Conservation (phyloP, 768 basidiomycete species). For the Agrocybe praecox region DNA sequence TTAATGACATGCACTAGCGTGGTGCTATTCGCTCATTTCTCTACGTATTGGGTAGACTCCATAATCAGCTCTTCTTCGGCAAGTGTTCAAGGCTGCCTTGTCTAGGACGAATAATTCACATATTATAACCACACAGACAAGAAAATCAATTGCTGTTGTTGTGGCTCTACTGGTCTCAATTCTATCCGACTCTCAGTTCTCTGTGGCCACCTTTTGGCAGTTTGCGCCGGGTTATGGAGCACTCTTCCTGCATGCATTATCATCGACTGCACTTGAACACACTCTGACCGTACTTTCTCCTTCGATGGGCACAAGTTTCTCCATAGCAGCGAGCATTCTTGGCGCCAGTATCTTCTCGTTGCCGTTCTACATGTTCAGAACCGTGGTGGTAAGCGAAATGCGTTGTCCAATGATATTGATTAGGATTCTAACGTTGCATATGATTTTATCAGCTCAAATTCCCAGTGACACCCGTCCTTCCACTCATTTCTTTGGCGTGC, state of each 20-base stretch:
- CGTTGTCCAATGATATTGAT: neutral
- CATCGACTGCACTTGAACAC: slow-evolving; percentile 65
- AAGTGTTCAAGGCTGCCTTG: slow-evolving; percentile 22
- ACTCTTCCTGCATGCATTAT: slow-evolving; percentile 56
- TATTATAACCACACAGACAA: slow-evolving; percentile 36
- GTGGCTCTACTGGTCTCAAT: slow-evolving; percentile 57
- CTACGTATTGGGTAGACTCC: slow-evolving; percentile 64
- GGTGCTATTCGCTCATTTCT: slow-evolving; percentile 70
- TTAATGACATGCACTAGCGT: slow-evolving; percentile 44
- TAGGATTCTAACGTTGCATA: slow-evolving; percentile 9
- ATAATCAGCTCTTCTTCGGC: slow-evolving; percentile 47
- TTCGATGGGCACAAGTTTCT: slow-evolving; percentile 57
- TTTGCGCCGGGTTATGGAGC: slow-evolving; percentile 70
- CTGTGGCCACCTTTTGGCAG: slow-evolving; percentile 39
- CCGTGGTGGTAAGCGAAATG: slow-evolving; percentile 54
- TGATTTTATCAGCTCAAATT: slow-evolving; percentile 44
- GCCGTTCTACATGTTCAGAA: slow-evolving; percentile 64
- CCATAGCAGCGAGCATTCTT: slow-evolving; percentile 56
- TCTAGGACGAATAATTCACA: neutral
- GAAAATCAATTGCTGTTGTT: slow-evolving; percentile 48
- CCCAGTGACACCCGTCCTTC: slow-evolving; percentile 52
- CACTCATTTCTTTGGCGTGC: slow-evolving; percentile 56
- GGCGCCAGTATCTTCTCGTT: slow-evolving; percentile 67
- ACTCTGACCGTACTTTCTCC: slow-evolving; percentile 60
- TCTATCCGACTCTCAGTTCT: slow-evolving; percentile 54